Evolutionary conservation across 306 rosid species (phyloP).

Genomic region (Hippophae rhamnoides): DNA sequence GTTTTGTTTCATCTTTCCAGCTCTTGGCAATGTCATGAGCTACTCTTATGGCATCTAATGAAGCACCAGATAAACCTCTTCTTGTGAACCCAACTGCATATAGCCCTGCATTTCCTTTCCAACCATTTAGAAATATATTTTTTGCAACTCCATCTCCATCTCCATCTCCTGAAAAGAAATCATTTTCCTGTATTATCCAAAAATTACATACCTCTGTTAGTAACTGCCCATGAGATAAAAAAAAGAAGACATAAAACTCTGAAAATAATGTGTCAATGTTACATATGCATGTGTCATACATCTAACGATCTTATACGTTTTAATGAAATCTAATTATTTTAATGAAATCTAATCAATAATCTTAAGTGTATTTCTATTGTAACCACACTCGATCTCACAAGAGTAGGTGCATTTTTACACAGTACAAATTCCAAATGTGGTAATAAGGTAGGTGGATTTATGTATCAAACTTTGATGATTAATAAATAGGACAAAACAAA

Average conservation of each 20-base stretch:
- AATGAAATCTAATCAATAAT: too few species aligned
- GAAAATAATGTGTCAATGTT: too few species aligned
- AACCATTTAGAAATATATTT: constrained; percentile 77
- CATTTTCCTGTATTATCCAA: constrained; percentile 51
- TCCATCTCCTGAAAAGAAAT: constrained; percentile 68
- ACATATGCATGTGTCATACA: too few species aligned
- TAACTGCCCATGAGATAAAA: not conserved
- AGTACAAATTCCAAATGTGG: not conserved
- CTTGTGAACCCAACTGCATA: constrained; percentile 93
- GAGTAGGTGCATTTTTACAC: too few species aligned
- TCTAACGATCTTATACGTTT: too few species aligned
- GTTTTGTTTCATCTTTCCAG: constrained; percentile 82
- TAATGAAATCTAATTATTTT: too few species aligned
- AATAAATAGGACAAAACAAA: constrained; percentile 2
- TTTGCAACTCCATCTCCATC: constrained; percentile 68
- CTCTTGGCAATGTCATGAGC: constrained; percentile 75
- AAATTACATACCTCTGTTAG: constrained; percentile 15
- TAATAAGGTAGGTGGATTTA: not conserved
- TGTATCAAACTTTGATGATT: not conserved
- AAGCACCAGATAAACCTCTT: constrained; percentile 83
- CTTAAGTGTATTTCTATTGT: too few species aligned
- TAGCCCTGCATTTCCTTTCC: constrained; percentile 80
- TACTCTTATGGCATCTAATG: constrained; percentile 75
- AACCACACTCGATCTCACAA: too few species aligned
- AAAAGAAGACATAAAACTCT: constrained; percentile 1